Percentiles rank a stretch among this genome's conserved stretches.
Conservation (phyloP, 2,329 filamentous ascomycete genomes). For the Akanthomyces muscarius region DNA sequence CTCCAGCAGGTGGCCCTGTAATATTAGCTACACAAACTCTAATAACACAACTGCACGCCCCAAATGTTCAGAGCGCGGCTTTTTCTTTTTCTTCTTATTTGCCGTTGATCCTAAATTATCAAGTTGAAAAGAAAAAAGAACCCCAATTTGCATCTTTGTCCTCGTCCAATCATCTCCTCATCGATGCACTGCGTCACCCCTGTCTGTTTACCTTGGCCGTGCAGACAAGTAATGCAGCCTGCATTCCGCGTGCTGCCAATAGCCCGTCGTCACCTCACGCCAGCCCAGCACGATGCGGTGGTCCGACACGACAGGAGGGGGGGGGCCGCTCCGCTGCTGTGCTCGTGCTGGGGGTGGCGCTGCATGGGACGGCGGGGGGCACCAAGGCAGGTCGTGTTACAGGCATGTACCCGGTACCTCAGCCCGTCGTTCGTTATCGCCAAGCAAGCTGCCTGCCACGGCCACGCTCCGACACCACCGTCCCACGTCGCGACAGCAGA, state of each 20-base stretch:
- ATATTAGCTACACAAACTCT: conserved; percentile 4
- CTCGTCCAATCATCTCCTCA: too few species aligned
- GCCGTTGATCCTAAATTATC: too few species aligned
- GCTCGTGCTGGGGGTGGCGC: background rate
- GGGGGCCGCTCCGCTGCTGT: background rate
- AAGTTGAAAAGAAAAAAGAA: background rate
- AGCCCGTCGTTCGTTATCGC: background rate
- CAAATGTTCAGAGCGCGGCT: background rate
- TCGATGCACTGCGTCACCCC: background rate
- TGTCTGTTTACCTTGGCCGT: background rate
- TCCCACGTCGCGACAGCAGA: background rate
- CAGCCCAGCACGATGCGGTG: background rate
- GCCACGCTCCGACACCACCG: too few species aligned
- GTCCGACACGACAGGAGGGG: background rate
- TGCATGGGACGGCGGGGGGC: too few species aligned
- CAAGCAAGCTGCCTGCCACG: background rate
- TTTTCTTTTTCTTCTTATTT: background rate
- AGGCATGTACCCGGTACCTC: background rate
- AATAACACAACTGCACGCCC: background rate
- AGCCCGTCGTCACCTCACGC: background rate
- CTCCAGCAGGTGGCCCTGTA: background rate
- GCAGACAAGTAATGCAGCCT: background rate
- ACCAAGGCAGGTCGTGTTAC: background rate
- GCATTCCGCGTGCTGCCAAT: background rate
- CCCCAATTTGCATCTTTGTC: background rate